Evolutionary conservation across 2,329 filamentous ascomycete species (phyloP).

Genomic region (Endocalyx cinctus): DNA sequence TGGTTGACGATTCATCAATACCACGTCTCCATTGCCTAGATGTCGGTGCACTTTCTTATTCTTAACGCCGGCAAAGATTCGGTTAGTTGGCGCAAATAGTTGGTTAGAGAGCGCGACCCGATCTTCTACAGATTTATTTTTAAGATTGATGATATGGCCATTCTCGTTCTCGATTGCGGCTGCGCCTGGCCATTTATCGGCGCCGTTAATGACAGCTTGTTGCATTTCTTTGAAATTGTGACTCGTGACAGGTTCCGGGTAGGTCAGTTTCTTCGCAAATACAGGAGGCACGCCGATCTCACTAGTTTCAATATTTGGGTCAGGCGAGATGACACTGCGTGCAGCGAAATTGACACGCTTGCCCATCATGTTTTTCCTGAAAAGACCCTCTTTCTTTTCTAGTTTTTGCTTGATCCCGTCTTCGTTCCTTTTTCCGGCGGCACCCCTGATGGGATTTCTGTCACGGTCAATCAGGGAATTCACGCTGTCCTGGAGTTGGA

Average conservation of each 20-base stretch:
- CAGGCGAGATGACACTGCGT: constrained; percentile 94
- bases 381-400: constrained; percentile 97
- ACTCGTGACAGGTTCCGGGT: constrained; percentile 93
- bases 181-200: constrained; percentile 90
- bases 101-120: constrained; percentile 88
- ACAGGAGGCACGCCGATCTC: constrained; percentile 98
- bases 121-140: constrained; percentile 83
- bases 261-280: constrained; percentile 92
- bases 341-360: constrained; percentile 99
- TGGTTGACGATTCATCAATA: constrained; percentile 97
- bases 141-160: constrained; percentile 82
- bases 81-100: constrained; percentile 77
- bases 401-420: constrained; percentile 97
- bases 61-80: constrained; percentile 66
- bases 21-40: constrained; percentile 92
- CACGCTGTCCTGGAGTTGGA: constrained; percentile 79
- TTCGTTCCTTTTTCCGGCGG: constrained; percentile 72
- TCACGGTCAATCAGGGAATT: constrained; percentile 91
- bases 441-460: constrained; percentile 75
- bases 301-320: constrained; percentile 98
- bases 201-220: constrained; percentile 91
- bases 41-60: constrained; percentile 98
- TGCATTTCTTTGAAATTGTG: constrained; percentile 97
- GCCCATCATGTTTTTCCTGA: constrained; percentile 99
- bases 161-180: constrained; percentile 94